Conservation (phyloP, 139 green algal species). For the Mychonastes homosphaera region DNA sequence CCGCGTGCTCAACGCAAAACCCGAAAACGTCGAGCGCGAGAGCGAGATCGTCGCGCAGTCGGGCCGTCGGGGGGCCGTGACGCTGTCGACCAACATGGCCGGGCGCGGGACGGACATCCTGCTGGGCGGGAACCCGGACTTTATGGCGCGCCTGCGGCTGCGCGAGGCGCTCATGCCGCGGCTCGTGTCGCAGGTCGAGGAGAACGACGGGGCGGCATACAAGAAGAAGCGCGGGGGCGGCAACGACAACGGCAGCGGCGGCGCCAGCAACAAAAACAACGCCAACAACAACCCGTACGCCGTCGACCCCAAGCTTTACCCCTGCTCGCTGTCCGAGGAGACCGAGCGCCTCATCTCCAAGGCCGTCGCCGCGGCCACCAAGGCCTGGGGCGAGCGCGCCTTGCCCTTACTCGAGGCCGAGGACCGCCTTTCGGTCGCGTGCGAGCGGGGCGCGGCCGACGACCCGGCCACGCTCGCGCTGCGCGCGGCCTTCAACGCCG, state of each 20-base stretch:
- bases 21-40: constrained; percentile 96
- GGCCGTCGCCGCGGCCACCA: constrained; percentile 25
- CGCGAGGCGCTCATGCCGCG: constrained; percentile 83
- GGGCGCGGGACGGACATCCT: constrained; percentile 96
- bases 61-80: constrained; percentile 73
- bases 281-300: too few relatives aligned
- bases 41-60: constrained; percentile 90
- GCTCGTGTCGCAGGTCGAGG: constrained; percentile 25
- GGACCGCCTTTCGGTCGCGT: constrained; percentile 82
- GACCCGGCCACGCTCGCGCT: constrained; percentile 59
- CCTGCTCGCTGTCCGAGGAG: constrained; percentile 42
- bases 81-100: constrained; percentile 98
- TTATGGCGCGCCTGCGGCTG: constrained; percentile 80
- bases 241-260: background rate
- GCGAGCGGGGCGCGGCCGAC: constrained; percentile 76
- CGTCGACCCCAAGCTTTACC: constrained; percentile 64
- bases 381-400: constrained; percentile 45
- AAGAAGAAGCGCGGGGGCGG: background rate
- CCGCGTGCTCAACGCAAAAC: constrained; percentile 96
- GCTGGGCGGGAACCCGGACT: constrained; percentile 58
- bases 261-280: too few relatives aligned
- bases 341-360: constrained; percentile 14
- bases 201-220: background rate
- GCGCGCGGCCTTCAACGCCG: constrained; percentile 45
- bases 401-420: constrained; percentile 77